phyloP scores from a whole-genome alignment of 2,329 filamentous ascomycete species.

The Elsinoe fawcettii region DNA sequence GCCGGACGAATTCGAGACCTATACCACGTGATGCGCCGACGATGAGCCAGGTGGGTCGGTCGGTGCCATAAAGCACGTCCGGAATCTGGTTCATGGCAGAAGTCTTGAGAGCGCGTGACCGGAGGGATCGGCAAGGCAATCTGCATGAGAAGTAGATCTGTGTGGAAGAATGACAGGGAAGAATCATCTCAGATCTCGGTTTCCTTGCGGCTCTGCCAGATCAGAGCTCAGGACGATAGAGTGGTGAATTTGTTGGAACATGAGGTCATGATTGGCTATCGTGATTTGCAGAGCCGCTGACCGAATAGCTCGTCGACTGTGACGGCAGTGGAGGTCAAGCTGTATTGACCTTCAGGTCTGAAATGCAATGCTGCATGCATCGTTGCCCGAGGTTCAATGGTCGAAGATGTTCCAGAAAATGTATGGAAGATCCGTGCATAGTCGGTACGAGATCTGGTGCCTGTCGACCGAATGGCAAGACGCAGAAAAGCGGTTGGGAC shows the following conservation, averaged over 20 bases:
- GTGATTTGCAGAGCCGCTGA: constrained; percentile 3
- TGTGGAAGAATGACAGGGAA: background rate
- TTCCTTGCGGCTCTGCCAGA: constrained; percentile 1
- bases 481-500: background rate
- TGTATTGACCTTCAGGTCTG: background rate
- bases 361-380: no score
- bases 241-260: background rate
- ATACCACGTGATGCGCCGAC: constrained; percentile 42
- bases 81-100: constrained; percentile 36
- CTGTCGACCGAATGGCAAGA: background rate
- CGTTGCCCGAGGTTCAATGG: background rate
- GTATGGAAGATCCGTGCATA: constrained; percentile 3
- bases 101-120: constrained; percentile 8
- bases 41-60: constrained; percentile 40
- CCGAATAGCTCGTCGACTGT: background rate
- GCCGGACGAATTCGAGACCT: constrained; percentile 47
- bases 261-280: constrained; percentile 13
- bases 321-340: background rate
- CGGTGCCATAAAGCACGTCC: constrained; percentile 33
- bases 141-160: constrained; percentile 5
- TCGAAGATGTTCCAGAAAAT: background rate
- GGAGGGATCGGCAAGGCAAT: constrained; percentile 7
- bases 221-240: background rate
- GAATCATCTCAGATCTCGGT: constrained; percentile 8
- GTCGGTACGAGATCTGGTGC: constrained; percentile 2